phyloP scores from a whole-genome alignment of 176 grass and related monocot genomes.

The Cenchrus americanus region DNA sequence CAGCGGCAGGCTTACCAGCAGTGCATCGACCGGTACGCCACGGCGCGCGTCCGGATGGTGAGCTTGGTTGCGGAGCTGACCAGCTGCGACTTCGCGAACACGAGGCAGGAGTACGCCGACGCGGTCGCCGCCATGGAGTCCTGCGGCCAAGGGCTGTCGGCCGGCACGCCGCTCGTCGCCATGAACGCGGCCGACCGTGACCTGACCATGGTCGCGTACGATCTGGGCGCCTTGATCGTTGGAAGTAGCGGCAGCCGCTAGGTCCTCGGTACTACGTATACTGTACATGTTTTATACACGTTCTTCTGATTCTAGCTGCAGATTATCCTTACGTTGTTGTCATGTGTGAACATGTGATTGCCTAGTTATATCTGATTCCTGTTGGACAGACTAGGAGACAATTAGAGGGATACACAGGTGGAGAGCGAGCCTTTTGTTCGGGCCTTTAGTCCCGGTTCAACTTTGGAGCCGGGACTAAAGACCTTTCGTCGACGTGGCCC shows the following conservation, averaged over 20 bases:
- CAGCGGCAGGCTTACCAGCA: not conserved
- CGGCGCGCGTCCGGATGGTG: not conserved
- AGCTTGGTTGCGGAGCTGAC: not conserved
- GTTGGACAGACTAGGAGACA: too few relatives aligned
- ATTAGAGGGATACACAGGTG: too few relatives aligned
- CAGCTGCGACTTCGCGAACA: not conserved
- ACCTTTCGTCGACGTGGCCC: too few relatives aligned
- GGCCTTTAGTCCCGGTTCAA: too few relatives aligned
- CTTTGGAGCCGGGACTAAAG: too few relatives aligned
- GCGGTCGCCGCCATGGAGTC: not conserved
- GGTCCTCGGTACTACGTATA: too few relatives aligned
- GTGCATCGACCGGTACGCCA: not conserved
- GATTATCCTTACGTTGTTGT: too few relatives aligned
- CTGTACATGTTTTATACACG: too few relatives aligned
- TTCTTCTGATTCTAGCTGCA: too few relatives aligned
- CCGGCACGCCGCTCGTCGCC: not conserved
- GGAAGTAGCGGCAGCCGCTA: not conserved
- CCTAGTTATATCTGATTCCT: too few relatives aligned
- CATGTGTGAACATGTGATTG: too few relatives aligned
- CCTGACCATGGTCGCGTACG: not conserved
- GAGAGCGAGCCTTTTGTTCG: too few relatives aligned
- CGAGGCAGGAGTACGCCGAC: not conserved
- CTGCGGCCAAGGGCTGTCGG: not conserved
- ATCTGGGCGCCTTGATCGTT: conserved; percentile 13
- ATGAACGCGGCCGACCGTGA: not conserved